These are phyloP conservation scores for Leccinum truebloodii DNA, from an alignment of 768 basidiomycete genomes.

Conservation along the genomic window DNA sequence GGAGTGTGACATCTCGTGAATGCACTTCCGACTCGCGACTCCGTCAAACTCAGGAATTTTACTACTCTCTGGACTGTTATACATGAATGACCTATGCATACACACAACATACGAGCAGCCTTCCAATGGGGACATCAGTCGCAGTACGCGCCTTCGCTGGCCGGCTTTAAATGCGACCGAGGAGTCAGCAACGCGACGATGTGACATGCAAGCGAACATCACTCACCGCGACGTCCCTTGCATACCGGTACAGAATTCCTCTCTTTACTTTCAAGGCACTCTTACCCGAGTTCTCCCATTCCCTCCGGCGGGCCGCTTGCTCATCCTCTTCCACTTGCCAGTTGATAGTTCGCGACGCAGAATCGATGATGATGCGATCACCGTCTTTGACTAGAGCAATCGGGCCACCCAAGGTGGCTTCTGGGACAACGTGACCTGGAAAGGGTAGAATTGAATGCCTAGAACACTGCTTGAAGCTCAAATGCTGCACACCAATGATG, in stretches of 20 bases:
- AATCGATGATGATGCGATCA: slow-evolving; percentile 74
- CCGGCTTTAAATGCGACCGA: slow-evolving; percentile 51
- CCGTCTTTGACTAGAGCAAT: slow-evolving; percentile 87
- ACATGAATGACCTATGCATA: slow-evolving; percentile 5
- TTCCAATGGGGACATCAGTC: slow-evolving; percentile 46
- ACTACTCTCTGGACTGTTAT: slow-evolving; percentile 1
- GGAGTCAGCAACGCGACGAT: slow-evolving; percentile 7
- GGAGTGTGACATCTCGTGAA: slow-evolving; percentile 29
- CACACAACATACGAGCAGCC: neutral
- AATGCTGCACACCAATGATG: slow-evolving; percentile 47
- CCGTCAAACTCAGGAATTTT: neutral
- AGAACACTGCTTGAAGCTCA: slow-evolving; percentile 19
- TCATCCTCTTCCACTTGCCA: slow-evolving; percentile 75
- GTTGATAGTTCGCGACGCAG: slow-evolving; percentile 61
- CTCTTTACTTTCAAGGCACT: slow-evolving; percentile 65
- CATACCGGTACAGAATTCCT: slow-evolving; percentile 78
- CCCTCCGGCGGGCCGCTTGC: slow-evolving; percentile 55
- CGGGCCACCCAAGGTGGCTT: slow-evolving; percentile 79
- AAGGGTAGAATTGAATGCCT: slow-evolving; percentile 37
- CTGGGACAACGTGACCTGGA: slow-evolving; percentile 59
- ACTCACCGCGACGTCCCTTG: slow-evolving; percentile 83
- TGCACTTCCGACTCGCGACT: neutral
- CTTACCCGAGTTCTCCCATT: slow-evolving; percentile 73
- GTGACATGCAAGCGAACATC: slow-evolving; percentile 3
- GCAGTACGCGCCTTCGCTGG: slow-evolving; percentile 79